Base-by-base conservation (phyloP, 176 grass and related monocot species). In the Pontederia paniculata region DNA sequence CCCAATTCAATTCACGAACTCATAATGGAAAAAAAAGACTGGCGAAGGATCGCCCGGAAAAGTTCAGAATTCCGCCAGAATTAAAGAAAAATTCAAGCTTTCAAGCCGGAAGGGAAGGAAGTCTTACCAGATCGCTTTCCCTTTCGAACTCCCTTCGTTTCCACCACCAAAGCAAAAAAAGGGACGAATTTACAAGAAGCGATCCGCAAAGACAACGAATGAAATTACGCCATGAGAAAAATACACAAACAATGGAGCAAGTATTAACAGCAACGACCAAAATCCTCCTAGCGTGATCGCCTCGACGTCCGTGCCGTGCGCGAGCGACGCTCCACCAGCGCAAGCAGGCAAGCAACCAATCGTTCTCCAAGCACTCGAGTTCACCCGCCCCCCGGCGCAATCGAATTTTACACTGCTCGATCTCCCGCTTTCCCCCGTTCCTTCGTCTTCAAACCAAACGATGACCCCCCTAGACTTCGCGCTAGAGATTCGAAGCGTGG, bases 171-270 rank as follows among this genome's bases (percentile, higher is more conserved):
- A 52, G 63, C 49, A 13, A 15, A 10, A 43, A n/a, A 12, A n/a
- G 14, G 9, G 23, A 5, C 9, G 48, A 53, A 66, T 42, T 66
- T 43, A 52, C 42, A 66, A 28, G 15, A 65, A 44, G 10, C 64
- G 17, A 16, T 54, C 28, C 10, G 17, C 50, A 6, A 46, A 9
- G 64, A 48, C 52, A 67, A 53, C 19, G 50, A 37, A 37, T 1
- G 7, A 37, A 37, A 67, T 67, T 67, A 67, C 64, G 64, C 64
- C 64, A 54, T 67, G 53, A 52, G 64, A n/a, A n/a, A n/a, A n/a
- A n/a, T n/a, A n/a, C n/a, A n/a, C n/a, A n/a, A n/a, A n/a, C n/a
- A n/a, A n/a, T n/a, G n/a, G n/a, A n/a, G n/a, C n/a, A n/a, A n/a
- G n/a, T n/a, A n/a, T n/a, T n/a, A n/a, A n/a, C n/a, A n/a, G n/a